Base-by-base conservation (phyloP, 345 rosid species). In the Erysimum cheiranthoides region DNA sequence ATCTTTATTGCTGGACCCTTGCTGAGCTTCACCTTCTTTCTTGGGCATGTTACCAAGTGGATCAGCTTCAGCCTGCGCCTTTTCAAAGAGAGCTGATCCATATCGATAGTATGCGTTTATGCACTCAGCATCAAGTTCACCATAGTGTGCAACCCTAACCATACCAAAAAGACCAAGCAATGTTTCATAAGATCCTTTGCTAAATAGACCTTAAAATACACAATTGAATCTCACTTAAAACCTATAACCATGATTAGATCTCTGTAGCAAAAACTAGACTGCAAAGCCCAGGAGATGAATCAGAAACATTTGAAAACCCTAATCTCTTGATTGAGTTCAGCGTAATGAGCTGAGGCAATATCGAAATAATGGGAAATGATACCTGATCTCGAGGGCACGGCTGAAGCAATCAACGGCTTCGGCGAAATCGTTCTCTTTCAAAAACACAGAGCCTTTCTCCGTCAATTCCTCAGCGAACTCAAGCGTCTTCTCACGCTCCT, bases 361-460 rank as follows among this genome's bases (percentile, higher is more conserved):
- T 21, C 25, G 32, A 50, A 14, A 21, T 21, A 10, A 40, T 10
- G 30, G 5, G 3, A 50, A 70, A 62, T 2, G 34, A 61, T 71
- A 94, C 99, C 93, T 88, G 85, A 92, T 92, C 72, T 95, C 98
- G 7, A 95, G 90, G 54, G 94, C 87, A 31, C 98, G 99, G 84
- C 98, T 90, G 47, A 89, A 90, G 86, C 93, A 95, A 39, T 95
- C 98, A 5, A 87, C 88, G 14, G 99, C 99, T 80, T 92, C 96
- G 5, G 62, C 71, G 64, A 77, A 86, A 70, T 95, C 96, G 2
- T 63, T 71, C 43, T 88, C 94, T 65, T 79, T 90, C 59, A 95
- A 57, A 13, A 90, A 96, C 10, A 5, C 39, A 14, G 80, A 70
- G 58, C 96, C 98, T 79, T 67, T 83, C 84, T 86, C 94, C 58